Percentiles rank a stretch among this genome's conserved stretches.
Conservation (phyloP, 192 early-diverging fungal species). For the Entomortierella parvispora region DNA sequence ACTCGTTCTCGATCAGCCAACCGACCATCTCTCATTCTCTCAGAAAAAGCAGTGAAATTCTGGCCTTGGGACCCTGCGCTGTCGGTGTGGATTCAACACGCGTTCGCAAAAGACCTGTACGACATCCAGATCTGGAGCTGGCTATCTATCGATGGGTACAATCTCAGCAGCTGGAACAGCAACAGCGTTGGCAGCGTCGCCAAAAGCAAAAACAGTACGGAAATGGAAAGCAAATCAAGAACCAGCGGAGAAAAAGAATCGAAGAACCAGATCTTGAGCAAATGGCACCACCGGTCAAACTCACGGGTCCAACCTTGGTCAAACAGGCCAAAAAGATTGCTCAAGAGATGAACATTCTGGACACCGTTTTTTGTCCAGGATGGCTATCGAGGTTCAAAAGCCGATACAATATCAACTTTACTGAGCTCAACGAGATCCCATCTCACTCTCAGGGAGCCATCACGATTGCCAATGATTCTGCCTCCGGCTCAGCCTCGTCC, state of each 20-base stretch:
- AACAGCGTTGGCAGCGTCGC: conserved; percentile 10
- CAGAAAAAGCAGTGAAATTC: conserved; percentile 26
- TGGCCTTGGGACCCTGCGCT: conserved; percentile 7
- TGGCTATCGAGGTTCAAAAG: conserved; percentile 46
- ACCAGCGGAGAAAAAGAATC: neutral
- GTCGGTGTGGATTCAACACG: conserved; percentile 26
- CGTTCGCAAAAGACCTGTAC: conserved; percentile 34
- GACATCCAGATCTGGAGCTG: conserved; percentile 39
- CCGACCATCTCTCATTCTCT: conserved; percentile 44
- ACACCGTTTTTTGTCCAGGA: conserved; percentile 41
- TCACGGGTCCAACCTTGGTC: conserved; percentile 27
- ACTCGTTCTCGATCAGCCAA: conserved; percentile 25
- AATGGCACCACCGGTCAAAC: too few relatives aligned
- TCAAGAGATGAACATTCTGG: conserved; percentile 30
- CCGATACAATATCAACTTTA: conserved; percentile 17
- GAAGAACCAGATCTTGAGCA: neutral
- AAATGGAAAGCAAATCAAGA: neutral
- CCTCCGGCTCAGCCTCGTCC: neutral
- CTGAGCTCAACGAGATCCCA: neutral
- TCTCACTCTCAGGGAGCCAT: neutral
- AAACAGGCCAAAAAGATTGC: conserved; percentile 34
- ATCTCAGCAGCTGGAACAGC: conserved; percentile 2
- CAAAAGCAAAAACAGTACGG: neutral
- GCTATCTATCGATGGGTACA: conserved; percentile 39
- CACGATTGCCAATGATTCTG: neutral